A percentile compares a stretch with the other conserved stretches of the same genome.
Conservation (phyloP, 2,329 filamentous ascomycete species). For the Reticulascus tulasneorum region DNA sequence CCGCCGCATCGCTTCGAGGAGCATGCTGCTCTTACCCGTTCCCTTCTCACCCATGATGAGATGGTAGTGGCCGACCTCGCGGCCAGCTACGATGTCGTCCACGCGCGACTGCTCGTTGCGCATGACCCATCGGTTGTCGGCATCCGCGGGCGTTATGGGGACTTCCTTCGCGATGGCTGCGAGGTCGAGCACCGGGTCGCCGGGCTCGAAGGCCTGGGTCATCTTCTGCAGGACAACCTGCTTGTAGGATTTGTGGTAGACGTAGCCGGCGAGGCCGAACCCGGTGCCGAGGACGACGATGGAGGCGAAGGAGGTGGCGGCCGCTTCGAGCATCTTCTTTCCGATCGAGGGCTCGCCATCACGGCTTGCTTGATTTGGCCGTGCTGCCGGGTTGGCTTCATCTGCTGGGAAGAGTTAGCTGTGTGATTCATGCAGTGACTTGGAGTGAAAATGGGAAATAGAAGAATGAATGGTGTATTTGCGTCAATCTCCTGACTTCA, state of each 20-base stretch:
- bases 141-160: constrained; percentile 36
- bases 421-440: too few species aligned
- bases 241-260: constrained; percentile 85
- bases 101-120: constrained; percentile 79
- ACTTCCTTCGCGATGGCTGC: constrained; percentile 62
- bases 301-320: constrained; percentile 71
- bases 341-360: constrained; percentile 33
- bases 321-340: constrained; percentile 68
- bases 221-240: constrained; percentile 88
- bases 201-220: constrained; percentile 83
- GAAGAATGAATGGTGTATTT: too few species aligned
- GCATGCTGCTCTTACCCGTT: constrained; percentile 93
- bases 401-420: constrained; percentile 7
- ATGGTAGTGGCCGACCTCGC: constrained; percentile 77
- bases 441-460: too few species aligned
- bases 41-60: constrained; percentile 93
- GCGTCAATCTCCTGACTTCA: too few species aligned
- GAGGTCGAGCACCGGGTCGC: constrained; percentile 82
- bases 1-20: constrained; percentile 91
- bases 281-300: constrained; percentile 66
- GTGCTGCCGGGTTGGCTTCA: too few species aligned
- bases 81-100: constrained; percentile 76
- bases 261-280: constrained; percentile 65
- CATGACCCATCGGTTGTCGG: constrained; percentile 70
- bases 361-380: too few species aligned